These are phyloP conservation scores for Pyricularia pennisetigena DNA, from an alignment of 2,329 filamentous ascomycete genomes.

Conservation along the genomic window DNA sequence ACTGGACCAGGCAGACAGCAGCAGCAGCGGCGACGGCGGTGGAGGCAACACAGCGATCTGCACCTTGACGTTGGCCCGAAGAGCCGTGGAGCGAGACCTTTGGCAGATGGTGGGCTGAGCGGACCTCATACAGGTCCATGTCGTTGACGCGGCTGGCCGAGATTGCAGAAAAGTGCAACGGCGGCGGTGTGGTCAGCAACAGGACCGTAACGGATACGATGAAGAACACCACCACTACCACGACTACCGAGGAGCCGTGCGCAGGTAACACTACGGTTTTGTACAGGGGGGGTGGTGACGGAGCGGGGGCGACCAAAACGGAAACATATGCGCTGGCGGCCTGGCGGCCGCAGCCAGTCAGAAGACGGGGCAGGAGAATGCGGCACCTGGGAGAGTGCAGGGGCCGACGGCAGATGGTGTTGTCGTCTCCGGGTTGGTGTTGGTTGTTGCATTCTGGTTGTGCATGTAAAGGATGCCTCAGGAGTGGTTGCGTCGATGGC, in stretches of 20 bases:
- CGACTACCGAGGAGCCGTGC: neutral
- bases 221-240: neutral
- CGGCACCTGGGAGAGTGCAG: neutral
- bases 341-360: neutral
- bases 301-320: neutral
- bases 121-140: neutral
- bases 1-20: neutral
- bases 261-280: neutral
- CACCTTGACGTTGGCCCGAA: neutral
- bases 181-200: neutral
- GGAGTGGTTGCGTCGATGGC: neutral
- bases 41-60: neutral
- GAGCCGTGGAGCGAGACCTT: neutral
- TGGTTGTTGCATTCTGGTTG: neutral
- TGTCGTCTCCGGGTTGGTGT: neutral
- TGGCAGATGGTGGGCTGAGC: neutral
- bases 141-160: neutral
- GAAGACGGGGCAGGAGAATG: neutral
- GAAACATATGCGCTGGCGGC: neutral
- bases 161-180: neutral
- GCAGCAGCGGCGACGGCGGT: neutral
- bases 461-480: neutral
- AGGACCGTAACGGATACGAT: neutral
- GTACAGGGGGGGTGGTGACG: neutral
- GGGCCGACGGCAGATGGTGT: neutral